A percentile compares a stretch with the other conserved stretches of the same genome.
Evolutionary conservation across 2,329 filamentous ascomycete species (phyloP).

Genomic region (Fusarium sambucinum): DNA sequence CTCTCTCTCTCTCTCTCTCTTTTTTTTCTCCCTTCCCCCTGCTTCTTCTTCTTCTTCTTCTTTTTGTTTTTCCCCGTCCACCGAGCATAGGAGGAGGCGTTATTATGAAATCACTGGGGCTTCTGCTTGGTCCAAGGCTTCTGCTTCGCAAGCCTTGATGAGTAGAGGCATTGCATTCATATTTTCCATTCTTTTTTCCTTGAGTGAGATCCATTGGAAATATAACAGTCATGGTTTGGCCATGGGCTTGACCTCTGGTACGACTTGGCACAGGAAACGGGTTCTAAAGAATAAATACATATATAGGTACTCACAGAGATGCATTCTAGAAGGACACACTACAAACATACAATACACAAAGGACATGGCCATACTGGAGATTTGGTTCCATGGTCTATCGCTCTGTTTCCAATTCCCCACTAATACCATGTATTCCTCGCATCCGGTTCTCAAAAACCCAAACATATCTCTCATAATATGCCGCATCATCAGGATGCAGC

Average conservation of each 20-base stretch:
- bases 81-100: slow-evolving; percentile 30
- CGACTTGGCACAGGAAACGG: slow-evolving; percentile 15
- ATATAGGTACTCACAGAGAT: slow-evolving; percentile 12
- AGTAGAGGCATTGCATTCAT: slow-evolving; percentile 12
- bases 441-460: not conserved
- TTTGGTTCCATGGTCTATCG: slow-evolving; percentile 13
- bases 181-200: slow-evolving; percentile 7
- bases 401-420: slow-evolving; percentile 6
- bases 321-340: slow-evolving; percentile 22
- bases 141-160: slow-evolving; percentile 7
- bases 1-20: not conserved
- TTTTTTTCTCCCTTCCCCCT: not conserved
- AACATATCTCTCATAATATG: not conserved
- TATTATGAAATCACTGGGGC: slow-evolving; percentile 13
- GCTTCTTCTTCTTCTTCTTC: not conserved
- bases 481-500: slow-evolving; percentile 12
- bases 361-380: slow-evolving; percentile 10
- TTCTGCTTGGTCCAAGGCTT: not conserved
- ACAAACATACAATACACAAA: slow-evolving; percentile 17
- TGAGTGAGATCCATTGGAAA: slow-evolving; percentile 17
- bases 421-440: not conserved
- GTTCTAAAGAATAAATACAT: slow-evolving; percentile 10
- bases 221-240: slow-evolving; percentile 17
- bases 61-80: not conserved
- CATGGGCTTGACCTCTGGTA: slow-evolving; percentile 13